Evolutionary conservation across 2,329 filamentous ascomycete genomes (phyloP).

Genomic region (Teratosphaeria nubilosa): DNA sequence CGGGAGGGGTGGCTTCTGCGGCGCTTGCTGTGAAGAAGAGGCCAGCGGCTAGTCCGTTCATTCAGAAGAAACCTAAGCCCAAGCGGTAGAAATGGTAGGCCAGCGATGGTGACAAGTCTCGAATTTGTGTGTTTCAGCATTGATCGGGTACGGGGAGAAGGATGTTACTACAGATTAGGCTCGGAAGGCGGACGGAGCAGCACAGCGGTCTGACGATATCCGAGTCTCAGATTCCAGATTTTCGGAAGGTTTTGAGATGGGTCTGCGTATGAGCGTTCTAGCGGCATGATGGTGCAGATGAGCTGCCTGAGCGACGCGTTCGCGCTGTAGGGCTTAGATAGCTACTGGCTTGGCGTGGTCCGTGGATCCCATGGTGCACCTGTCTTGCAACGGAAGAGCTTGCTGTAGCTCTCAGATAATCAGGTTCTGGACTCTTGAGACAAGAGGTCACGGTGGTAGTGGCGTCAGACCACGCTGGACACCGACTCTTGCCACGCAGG

Average conservation of each 20-base stretch:
- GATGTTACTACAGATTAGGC: not conserved
- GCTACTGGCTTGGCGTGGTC: not conserved
- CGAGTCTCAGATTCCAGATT: not conserved
- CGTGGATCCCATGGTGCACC: not conserved
- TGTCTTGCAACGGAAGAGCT: not conserved
- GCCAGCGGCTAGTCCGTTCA: conserved; percentile 16
- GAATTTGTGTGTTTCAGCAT: not conserved
- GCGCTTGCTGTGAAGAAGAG: conserved; percentile 14
- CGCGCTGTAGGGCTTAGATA: not conserved
- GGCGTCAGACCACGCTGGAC: not conserved
- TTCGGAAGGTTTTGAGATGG: not conserved
- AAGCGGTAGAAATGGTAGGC: not conserved
- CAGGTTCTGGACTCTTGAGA: not conserved
- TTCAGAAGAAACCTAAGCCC: conserved; percentile 14
- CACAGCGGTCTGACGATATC: not conserved
- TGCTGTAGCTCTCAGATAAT: not conserved
- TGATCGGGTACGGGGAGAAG: not conserved
- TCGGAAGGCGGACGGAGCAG: not conserved
- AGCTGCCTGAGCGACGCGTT: not conserved
- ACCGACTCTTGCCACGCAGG: not conserved
- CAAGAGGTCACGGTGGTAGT: not conserved
- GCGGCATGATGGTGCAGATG: not conserved
- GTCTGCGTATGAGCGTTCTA: not conserved
- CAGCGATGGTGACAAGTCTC: not conserved
- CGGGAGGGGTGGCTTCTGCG: conserved; percentile 6